Percentiles rank a stretch among this genome's conserved stretches.
These are phyloP conservation scores for Trichophyton schoenleinii DNA, from an alignment of 2,329 filamentous ascomycete genomes.

Conservation along the genomic window DNA sequence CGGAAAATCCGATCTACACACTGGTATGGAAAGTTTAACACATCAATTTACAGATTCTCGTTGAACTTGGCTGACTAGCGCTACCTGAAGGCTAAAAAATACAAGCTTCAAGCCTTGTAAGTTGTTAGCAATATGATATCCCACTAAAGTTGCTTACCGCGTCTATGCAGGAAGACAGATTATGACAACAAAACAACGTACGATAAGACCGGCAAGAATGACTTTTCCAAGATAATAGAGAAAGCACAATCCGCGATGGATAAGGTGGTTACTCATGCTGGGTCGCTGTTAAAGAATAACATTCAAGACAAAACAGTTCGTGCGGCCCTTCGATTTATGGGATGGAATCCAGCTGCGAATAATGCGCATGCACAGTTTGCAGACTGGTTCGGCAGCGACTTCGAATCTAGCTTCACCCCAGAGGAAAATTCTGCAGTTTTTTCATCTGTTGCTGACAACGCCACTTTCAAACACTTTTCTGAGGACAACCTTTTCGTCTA, in stretches of 20 bases:
- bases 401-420: slow-evolving; percentile 46
- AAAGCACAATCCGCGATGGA: slow-evolving; percentile 39
- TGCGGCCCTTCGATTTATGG: slow-evolving; percentile 45
- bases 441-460: slow-evolving; percentile 45
- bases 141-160: slow-evolving; percentile 20
- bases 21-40: slow-evolving; percentile 22
- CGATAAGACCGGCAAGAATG: slow-evolving; percentile 42
- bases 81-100: slow-evolving; percentile 39
- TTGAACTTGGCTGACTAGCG: background rate
- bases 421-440: slow-evolving; percentile 46
- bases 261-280: slow-evolving; percentile 41
- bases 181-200: slow-evolving; percentile 48
- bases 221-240: slow-evolving; percentile 42
- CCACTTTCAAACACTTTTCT: slow-evolving; percentile 51
- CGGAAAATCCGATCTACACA: slow-evolving; percentile 51
- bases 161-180: slow-evolving; percentile 44
- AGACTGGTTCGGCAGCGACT: slow-evolving; percentile 51
- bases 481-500: slow-evolving; percentile 49
- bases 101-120: slow-evolving; percentile 23
- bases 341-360: slow-evolving; percentile 46
- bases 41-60: background rate
- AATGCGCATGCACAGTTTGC: slow-evolving; percentile 46
- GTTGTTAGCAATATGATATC: background rate
- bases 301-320: slow-evolving; percentile 50
- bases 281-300: slow-evolving; percentile 45